phyloP scores from a whole-genome alignment of 768 basidiomycete species.

The Russula earlei region DNA sequence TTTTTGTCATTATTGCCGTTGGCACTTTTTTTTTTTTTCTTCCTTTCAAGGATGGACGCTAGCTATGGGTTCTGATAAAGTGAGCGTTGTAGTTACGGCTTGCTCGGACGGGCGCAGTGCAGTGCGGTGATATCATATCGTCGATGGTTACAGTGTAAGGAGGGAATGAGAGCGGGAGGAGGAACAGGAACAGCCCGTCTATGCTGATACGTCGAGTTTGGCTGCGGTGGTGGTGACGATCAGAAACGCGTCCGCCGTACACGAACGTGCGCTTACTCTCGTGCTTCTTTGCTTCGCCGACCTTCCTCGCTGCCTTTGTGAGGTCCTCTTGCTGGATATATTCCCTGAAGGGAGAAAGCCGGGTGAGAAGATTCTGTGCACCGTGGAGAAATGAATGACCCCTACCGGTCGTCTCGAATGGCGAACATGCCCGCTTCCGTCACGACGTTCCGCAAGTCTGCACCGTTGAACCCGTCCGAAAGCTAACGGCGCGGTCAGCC shows the following conservation, averaged over 20 bases:
- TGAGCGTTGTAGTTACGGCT: neutral
- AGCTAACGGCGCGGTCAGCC: conserved; percentile 35
- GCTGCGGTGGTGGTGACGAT: neutral
- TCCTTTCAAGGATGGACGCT: neutral
- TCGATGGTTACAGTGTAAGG: neutral
- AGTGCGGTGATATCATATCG: neutral
- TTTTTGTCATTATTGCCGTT: neutral
- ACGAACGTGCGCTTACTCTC: conserved; percentile 56
- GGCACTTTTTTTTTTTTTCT: neutral
- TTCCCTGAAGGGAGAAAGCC: conserved; percentile 40
- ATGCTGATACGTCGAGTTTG: conserved; percentile 17
- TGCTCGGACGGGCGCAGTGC: neutral
- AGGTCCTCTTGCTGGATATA: conserved; percentile 92
- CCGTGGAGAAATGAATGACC: neutral
- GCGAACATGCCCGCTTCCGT: conserved; percentile 99
- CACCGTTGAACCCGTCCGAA: conserved; percentile 91
- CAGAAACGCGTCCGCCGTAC: neutral
- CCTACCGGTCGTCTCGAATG: conserved; percentile 86
- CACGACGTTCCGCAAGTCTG: conserved; percentile 89
- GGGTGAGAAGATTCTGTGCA: neutral
- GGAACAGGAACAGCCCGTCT: neutral
- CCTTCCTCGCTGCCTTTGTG: conserved; percentile 91
- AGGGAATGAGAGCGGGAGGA: neutral
- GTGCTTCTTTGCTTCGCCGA: conserved; percentile 95
- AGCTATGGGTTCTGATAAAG: neutral